phyloP scores from a whole-genome alignment of 2,329 filamentous ascomycete genomes.

The Fusarium siculi region DNA sequence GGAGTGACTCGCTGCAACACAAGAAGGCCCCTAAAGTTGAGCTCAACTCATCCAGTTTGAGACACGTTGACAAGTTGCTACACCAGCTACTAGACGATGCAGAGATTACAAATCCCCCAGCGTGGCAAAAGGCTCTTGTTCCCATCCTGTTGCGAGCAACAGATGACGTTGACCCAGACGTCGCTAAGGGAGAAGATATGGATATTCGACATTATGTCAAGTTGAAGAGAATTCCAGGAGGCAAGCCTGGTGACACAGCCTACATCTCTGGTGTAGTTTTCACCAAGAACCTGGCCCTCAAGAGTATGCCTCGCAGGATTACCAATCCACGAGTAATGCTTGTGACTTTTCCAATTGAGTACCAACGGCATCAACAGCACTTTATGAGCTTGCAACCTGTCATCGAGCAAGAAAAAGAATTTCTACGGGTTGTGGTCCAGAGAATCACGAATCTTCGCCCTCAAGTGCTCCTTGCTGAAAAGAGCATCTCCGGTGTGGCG shows the following conservation, averaged over 20 bases:
- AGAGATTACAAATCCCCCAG: slow-evolving; percentile 74
- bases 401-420: slow-evolving; percentile 96
- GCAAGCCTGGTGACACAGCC: slow-evolving; percentile 88
- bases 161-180: slow-evolving; percentile 93
- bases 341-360: slow-evolving; percentile 95
- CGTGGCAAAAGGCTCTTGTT: slow-evolving; percentile 90
- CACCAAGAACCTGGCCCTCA: slow-evolving; percentile 94
- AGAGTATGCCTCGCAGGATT: slow-evolving; percentile 93
- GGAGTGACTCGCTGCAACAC: slow-evolving; percentile 86
- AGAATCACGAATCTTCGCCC: slow-evolving; percentile 88
- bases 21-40: slow-evolving; percentile 79
- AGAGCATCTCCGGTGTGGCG: slow-evolving; percentile 90
- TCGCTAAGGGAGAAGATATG: slow-evolving; percentile 91
- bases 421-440: slow-evolving; percentile 88
- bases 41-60: slow-evolving; percentile 85
- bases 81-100: slow-evolving; percentile 84
- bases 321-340: slow-evolving; percentile 87
- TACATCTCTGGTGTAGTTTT: slow-evolving; percentile 98
- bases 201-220: slow-evolving; percentile 98
- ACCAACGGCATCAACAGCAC: slow-evolving; percentile 85
- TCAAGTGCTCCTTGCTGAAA: slow-evolving; percentile 89
- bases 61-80: slow-evolving; percentile 87
- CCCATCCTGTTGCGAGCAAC: slow-evolving; percentile 92
- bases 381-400: slow-evolving; percentile 99
- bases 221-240: slow-evolving; percentile 93